Conservation (phyloP, 441 rosid genomes). For the Francoa sonchifolia region DNA sequence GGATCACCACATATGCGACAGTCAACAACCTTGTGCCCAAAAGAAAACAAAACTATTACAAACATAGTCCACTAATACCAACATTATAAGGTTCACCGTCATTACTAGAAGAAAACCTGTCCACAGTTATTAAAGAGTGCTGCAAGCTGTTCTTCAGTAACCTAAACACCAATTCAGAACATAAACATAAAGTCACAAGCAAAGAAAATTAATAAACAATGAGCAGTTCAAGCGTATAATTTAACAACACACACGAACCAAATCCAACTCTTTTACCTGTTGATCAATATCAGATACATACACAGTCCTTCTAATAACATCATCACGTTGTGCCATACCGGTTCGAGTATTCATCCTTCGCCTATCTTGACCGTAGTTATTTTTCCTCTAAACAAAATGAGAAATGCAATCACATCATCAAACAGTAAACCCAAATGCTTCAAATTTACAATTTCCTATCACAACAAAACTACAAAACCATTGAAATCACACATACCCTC, state of each 20-base stretch:
- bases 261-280: constrained; percentile 8
- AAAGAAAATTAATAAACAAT: constrained; percentile 1
- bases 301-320: constrained; percentile 49
- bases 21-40: constrained; percentile 13
- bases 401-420: too few relatives aligned
- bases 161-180: constrained; percentile 6
- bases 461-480: neutral
- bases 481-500: constrained; percentile 7
- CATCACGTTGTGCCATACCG: constrained; percentile 74
- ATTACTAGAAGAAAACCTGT: constrained; percentile 12
- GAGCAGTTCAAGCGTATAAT: neutral
- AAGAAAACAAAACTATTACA: neutral
- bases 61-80: neutral
- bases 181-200: too few relatives aligned
- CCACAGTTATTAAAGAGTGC: constrained; percentile 17
- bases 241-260: neutral
- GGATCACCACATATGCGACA: constrained; percentile 21
- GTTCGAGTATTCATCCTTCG: constrained; percentile 61
- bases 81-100: too few relatives aligned
- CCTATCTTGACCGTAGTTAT: constrained; percentile 48
- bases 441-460: too few relatives aligned
- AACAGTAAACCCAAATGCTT: too few relatives aligned
- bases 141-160: constrained; percentile 18
- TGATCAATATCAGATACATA: constrained; percentile 18
- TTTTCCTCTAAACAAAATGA: too few relatives aligned